phyloP scores from a whole-genome alignment of 805 yeast species.

The Grigorovia humatica region DNA sequence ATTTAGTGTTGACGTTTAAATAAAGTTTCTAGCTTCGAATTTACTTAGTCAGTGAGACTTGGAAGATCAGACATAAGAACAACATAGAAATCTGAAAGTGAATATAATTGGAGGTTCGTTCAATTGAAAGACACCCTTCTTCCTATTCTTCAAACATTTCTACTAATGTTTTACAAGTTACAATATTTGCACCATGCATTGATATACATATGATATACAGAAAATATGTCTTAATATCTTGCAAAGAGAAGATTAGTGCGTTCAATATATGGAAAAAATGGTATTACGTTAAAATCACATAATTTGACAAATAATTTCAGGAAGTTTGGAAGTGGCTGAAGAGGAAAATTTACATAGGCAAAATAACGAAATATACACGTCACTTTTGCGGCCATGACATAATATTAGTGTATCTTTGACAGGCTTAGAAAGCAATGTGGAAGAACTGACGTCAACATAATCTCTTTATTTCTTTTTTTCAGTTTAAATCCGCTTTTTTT shows the following conservation, averaged over 20 bases:
- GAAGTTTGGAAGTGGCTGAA: too few species aligned
- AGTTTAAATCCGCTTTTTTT: neutral
- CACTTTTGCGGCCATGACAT: neutral
- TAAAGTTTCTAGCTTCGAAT: neutral
- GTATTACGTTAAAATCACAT: neutral
- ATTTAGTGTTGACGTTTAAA: neutral
- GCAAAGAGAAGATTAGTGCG: too few species aligned
- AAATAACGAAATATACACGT: neutral
- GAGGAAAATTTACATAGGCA: neutral
- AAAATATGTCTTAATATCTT: too few species aligned
- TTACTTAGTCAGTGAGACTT: neutral
- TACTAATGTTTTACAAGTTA: too few species aligned
- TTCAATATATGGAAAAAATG: neutral
- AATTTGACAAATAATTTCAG: neutral
- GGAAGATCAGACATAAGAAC: neutral
- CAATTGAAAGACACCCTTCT: too few species aligned
- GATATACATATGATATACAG: too few species aligned
- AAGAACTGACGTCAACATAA: neutral
- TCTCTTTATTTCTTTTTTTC: too few species aligned
- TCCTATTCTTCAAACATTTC: too few species aligned
- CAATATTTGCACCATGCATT: too few species aligned
- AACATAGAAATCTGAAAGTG: too few species aligned
- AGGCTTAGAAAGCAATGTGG: neutral
- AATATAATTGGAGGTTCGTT: too few species aligned
- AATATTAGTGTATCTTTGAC: neutral